These are phyloP conservation scores for Fusarium clavum DNA, from an alignment of 2,329 filamentous ascomycete genomes.

Conservation along the genomic window DNA sequence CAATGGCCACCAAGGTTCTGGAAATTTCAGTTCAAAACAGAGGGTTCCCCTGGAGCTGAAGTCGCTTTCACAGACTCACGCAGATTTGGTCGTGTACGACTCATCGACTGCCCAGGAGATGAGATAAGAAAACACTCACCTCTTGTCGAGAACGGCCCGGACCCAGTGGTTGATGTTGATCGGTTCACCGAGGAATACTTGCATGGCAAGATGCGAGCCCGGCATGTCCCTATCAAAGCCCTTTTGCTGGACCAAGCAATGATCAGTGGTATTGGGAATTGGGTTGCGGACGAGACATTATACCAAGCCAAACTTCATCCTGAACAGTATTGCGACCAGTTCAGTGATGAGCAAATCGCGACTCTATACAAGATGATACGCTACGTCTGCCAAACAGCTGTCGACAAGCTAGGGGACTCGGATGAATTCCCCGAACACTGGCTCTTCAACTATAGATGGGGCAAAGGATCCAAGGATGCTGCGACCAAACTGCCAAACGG, in stretches of 20 bases:
- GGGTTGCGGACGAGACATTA: slow-evolving; percentile 94
- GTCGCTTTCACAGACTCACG: slow-evolving; percentile 87
- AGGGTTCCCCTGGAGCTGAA: slow-evolving; percentile 64
- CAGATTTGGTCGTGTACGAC: slow-evolving; percentile 80
- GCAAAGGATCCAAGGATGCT: slow-evolving; percentile 83
- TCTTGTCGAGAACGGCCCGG: slow-evolving; percentile 90
- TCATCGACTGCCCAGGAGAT: slow-evolving; percentile 82
- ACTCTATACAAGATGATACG: slow-evolving; percentile 78
- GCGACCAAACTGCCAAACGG: slow-evolving; percentile 80
- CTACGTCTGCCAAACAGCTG: slow-evolving; percentile 82
- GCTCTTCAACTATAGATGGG: slow-evolving; percentile 91
- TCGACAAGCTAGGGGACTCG: slow-evolving; percentile 83
- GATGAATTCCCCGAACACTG: slow-evolving; percentile 87
- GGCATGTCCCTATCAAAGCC: slow-evolving; percentile 89
- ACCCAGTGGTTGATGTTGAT: slow-evolving; percentile 86
- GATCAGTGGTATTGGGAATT: slow-evolving; percentile 95
- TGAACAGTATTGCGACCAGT: slow-evolving; percentile 90
- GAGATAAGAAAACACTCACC: slow-evolving; percentile 82
- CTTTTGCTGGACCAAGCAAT: slow-evolving; percentile 87
- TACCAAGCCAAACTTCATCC: slow-evolving; percentile 92
- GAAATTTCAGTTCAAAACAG: slow-evolving; percentile 83
- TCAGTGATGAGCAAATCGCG: slow-evolving; percentile 77
- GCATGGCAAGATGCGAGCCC: slow-evolving; percentile 73
- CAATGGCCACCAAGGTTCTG: slow-evolving; percentile 90
- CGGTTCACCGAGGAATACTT: slow-evolving; percentile 83